phyloP scores from a whole-genome alignment of 768 basidiomycete genomes.

The Coprinellus micaceus region DNA sequence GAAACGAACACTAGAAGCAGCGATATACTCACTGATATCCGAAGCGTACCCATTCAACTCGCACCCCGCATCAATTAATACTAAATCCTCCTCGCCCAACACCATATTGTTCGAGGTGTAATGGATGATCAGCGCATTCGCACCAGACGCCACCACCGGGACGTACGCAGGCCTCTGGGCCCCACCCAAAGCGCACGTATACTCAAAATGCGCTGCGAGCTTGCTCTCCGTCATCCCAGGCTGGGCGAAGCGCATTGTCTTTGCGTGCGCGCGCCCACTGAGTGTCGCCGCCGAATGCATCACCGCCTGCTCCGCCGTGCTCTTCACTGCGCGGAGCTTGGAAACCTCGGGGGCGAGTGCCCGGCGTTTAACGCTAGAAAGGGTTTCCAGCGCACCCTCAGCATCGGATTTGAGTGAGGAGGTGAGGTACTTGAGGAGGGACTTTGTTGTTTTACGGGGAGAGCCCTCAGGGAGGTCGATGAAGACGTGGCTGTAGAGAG shows the following conservation, averaged over 20 bases:
- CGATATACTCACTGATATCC: conserved; percentile 72
- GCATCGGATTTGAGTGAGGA: conserved; percentile 39
- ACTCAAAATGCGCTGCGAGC: conserved; percentile 81
- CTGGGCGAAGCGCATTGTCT: conserved; percentile 82
- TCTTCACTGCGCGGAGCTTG: conserved; percentile 74
- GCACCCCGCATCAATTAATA: conserved; percentile 90
- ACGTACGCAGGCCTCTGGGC: conserved; percentile 93
- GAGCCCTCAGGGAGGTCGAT: conserved; percentile 42
- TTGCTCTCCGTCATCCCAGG: conserved; percentile 40
- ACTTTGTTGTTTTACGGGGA: conserved; percentile 35
- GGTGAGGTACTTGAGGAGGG: conserved; percentile 52
- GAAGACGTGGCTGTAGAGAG: conserved; percentile 47
- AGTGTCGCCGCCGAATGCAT: conserved; percentile 88
- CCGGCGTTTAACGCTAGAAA: conserved; percentile 42
- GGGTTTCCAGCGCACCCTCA: conserved; percentile 51
- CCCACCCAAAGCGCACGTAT: conserved; percentile 74
- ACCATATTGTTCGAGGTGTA: conserved; percentile 90
- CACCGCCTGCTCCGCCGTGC: conserved; percentile 64
- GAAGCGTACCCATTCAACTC: conserved; percentile 93
- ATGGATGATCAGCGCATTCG: conserved; percentile 89
- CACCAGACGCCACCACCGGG: conserved; percentile 95
- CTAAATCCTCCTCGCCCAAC: conserved; percentile 64
- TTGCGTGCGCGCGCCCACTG: conserved; percentile 80
- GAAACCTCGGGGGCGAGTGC: conserved; percentile 70
- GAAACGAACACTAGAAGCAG: not conserved